Evolutionary conservation across 2,329 filamentous ascomycete genomes (phyloP).

Genomic region (Fusarium buxicola): DNA sequence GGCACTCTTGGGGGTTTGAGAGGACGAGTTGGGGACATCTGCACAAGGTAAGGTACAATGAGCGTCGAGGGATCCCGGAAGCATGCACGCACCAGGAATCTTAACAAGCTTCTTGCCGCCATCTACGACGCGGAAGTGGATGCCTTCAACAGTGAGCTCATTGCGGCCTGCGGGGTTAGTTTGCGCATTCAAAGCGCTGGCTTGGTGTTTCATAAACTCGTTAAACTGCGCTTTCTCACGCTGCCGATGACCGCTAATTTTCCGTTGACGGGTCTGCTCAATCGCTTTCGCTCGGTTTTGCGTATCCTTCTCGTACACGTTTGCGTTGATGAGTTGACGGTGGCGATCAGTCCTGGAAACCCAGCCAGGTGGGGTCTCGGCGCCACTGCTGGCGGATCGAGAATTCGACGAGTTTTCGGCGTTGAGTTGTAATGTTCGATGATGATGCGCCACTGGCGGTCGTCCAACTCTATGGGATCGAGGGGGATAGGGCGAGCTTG

Average conservation of each 20-base stretch:
- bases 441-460: slow-evolving; percentile 54
- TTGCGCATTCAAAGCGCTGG: slow-evolving; percentile 26
- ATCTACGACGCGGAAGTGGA: slow-evolving; percentile 78
- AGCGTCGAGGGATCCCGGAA: background rate
- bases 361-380: slow-evolving; percentile 61
- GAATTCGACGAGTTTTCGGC: slow-evolving; percentile 51
- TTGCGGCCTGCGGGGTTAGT: slow-evolving; percentile 56
- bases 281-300: slow-evolving; percentile 77
- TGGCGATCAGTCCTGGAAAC: slow-evolving; percentile 80
- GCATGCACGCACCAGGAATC: slow-evolving; percentile 67
- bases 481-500: slow-evolving; percentile 49
- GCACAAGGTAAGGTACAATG: slow-evolving; percentile 46
- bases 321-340: slow-evolving; percentile 84
- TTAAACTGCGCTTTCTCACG: slow-evolving; percentile 70
- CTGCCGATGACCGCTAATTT: slow-evolving; percentile 64
- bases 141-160: slow-evolving; percentile 76
- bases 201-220: slow-evolving; percentile 50
- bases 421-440: slow-evolving; percentile 75
- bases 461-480: slow-evolving; percentile 53
- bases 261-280: slow-evolving; percentile 73
- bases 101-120: slow-evolving; percentile 87
- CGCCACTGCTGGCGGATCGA: slow-evolving; percentile 51
- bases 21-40: slow-evolving; percentile 71
- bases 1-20: slow-evolving; percentile 79
- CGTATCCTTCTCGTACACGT: slow-evolving; percentile 79